Percentiles rank a stretch among this genome's conserved stretches.
Conservation (phyloP, 495 filamentous ascomycete genomes). For the Penicillium maclennaniae region DNA sequence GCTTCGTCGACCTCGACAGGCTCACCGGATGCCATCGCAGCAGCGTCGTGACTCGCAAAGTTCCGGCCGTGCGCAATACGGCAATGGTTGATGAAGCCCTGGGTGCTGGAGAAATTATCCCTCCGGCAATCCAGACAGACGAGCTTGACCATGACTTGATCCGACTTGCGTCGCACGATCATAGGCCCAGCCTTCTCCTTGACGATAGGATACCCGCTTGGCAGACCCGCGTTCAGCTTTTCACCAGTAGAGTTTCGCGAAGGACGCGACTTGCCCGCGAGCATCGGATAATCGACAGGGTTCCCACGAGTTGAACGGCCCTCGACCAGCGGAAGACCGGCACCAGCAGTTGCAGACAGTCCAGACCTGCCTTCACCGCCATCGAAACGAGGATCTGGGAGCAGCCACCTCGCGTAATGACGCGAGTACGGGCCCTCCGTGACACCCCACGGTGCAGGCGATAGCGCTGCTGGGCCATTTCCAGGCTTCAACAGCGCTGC, state of each 20-base stretch:
- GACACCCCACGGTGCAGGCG: conserved; percentile 81
- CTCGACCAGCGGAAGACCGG: conserved; percentile 35
- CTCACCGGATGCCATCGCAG: conserved; percentile 83
- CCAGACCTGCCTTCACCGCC: conserved; percentile 48
- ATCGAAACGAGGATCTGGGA: conserved; percentile 85
- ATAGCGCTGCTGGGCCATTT: conserved; percentile 54
- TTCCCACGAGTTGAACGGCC: conserved; percentile 75
- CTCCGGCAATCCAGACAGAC: conserved; percentile 85
- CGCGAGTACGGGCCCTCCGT: conserved; percentile 86
- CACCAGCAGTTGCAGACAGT: conserved; percentile 26
- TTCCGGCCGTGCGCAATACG: conserved; percentile 89
- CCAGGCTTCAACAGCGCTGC: conserved; percentile 57
- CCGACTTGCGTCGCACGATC: conserved; percentile 56
- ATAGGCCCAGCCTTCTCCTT: conserved; percentile 65
- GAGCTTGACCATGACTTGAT: conserved; percentile 66
- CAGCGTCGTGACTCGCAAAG: conserved; percentile 91
- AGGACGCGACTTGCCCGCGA: conserved; percentile 59
- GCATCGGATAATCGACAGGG: conserved; percentile 51
- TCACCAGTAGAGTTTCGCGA: conserved; percentile 54
- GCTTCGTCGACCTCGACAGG: conserved; percentile 67
- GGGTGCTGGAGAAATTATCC: conserved; percentile 88
- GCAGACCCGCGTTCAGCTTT: conserved; percentile 63
- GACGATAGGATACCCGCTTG: conserved; percentile 63
- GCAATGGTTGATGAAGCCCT: conserved; percentile 98
- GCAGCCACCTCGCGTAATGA: conserved; percentile 91